A percentile compares a stretch with the other conserved stretches of the same genome.
These are phyloP conservation scores for Pyrus communis DNA, from an alignment of 306 rosid genomes.

Conservation along the genomic window DNA sequence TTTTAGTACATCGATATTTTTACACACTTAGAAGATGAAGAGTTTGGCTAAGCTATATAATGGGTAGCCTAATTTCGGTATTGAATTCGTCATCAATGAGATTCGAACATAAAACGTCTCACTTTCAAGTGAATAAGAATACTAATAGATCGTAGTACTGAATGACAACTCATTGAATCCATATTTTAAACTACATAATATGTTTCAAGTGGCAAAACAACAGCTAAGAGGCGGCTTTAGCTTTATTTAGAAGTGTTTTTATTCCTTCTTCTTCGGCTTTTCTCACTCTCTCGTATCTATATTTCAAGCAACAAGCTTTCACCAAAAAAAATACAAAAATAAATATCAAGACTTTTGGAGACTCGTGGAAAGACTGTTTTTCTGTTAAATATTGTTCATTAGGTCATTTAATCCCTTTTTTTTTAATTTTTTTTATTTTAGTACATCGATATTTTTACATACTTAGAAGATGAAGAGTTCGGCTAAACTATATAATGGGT, in stretches of 20 bases:
- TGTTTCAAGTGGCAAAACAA: not conserved
- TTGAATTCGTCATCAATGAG: rapidly evolving
- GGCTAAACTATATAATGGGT: rapidly evolving
- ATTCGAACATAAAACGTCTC: rapidly evolving
- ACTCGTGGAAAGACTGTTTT: no score
- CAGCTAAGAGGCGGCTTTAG: not conserved
- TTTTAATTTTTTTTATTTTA: no score
- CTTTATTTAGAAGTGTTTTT: not conserved
- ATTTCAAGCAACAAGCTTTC: not conserved
- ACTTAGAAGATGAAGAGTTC: rapidly evolving
- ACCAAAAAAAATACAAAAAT: not conserved
- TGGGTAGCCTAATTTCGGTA: no score
- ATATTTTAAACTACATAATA: not conserved
- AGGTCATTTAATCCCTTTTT: no score
- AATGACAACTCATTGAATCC: not conserved
- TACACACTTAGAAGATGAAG: rapidly evolving
- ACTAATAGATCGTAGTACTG: rapidly evolving
- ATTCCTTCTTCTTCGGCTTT: not conserved
- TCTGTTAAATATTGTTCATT: not conserved
- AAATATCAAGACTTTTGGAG: not conserved
- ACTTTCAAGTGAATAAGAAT: no score
- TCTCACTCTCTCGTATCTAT: not conserved
- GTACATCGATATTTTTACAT: no score
- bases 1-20: no score
- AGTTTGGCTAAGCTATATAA: rapidly evolving